Evolutionary conservation across 2,329 filamentous ascomycete species (phyloP).

Genomic region (Trichoderma sp.): DNA sequence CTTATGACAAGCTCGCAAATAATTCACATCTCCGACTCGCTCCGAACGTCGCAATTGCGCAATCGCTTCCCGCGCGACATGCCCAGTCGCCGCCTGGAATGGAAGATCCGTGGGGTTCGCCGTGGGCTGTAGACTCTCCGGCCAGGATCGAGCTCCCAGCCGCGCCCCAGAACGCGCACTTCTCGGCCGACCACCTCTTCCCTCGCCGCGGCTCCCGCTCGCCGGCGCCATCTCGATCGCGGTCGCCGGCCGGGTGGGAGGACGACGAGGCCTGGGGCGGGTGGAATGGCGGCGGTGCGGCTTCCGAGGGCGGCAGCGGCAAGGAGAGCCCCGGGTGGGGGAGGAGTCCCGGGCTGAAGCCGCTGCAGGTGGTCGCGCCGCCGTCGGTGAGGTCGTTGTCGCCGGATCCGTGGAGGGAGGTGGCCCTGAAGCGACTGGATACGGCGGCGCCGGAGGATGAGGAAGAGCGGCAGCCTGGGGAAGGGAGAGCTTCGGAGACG

Average conservation of each 20-base stretch:
- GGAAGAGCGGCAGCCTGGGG: background rate
- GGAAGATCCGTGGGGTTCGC: constrained; percentile 67
- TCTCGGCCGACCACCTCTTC: constrained; percentile 35
- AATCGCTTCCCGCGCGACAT: constrained; percentile 36
- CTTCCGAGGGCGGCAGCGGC: constrained; percentile 31
- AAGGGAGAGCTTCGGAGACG: constrained; percentile 30
- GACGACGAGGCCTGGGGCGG: constrained; percentile 43
- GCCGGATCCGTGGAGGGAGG: constrained; percentile 37
- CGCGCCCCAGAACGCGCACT: constrained; percentile 40
- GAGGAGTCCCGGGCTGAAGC: constrained; percentile 40
- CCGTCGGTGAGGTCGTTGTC: constrained; percentile 35
- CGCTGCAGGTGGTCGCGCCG: constrained; percentile 32
- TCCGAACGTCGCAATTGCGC: background rate
- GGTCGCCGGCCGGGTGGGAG: constrained; percentile 38
- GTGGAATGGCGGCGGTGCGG: constrained; percentile 39
- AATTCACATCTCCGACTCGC: background rate
- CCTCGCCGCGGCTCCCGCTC: constrained; percentile 33
- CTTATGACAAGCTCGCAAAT: constrained; percentile 4
- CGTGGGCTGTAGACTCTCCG: constrained; percentile 52
- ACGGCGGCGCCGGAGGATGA: constrained; percentile 35
- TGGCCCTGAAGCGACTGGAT: constrained; percentile 30
- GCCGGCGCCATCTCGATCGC: constrained; percentile 29
- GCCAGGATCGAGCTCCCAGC: constrained; percentile 44
- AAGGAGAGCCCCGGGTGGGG: constrained; percentile 39
- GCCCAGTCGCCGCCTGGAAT: constrained; percentile 47